Percentiles rank a stretch among this genome's conserved stretches.
Conservation (phyloP, 169 alveolate genomes). For the Plasmodium knowlesi region DNA sequence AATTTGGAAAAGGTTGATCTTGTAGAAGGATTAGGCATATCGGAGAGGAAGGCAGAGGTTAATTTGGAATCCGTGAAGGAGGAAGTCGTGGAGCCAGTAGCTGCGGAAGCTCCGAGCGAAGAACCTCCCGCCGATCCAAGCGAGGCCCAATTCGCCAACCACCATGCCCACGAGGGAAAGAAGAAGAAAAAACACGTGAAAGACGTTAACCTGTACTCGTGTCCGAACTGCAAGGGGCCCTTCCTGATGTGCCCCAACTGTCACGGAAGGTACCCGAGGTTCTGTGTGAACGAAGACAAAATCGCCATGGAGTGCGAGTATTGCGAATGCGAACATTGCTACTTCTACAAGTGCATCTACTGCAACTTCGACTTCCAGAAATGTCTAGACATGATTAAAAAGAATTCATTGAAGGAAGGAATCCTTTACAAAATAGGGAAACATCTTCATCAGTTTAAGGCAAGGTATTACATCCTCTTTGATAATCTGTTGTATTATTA, state of each 20-base stretch:
- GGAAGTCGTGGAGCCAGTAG: not conserved
- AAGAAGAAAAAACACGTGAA: constrained; percentile 68
- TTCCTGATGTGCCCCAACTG: constrained; percentile 87
- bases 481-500: constrained; percentile 89
- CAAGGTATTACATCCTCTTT: constrained; percentile 86
- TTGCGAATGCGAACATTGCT: constrained; percentile 75
- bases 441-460: constrained; percentile 85
- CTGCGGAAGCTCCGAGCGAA: not conserved
- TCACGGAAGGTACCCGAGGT: constrained; percentile 78
- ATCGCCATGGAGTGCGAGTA: constrained; percentile 82
- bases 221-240: constrained; percentile 86
- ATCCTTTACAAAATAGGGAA: constrained; percentile 88
- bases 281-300: constrained; percentile 78
- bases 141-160: not conserved
- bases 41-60: constrained; percentile 10
- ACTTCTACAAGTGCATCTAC: constrained; percentile 63
- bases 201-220: constrained; percentile 76
- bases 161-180: constrained; percentile 64
- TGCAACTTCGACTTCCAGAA: constrained; percentile 79
- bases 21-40: constrained; percentile 7
- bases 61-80: not conserved
- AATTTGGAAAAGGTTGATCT: not conserved
- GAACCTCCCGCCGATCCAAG: not conserved
- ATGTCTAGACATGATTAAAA: constrained; percentile 72
- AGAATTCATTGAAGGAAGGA: constrained; percentile 84